A percentile compares a stretch with the other conserved stretches of the same genome.
phyloP scores from a whole-genome alignment of 345 rosid genomes.

The Heritiera littoralis region DNA sequence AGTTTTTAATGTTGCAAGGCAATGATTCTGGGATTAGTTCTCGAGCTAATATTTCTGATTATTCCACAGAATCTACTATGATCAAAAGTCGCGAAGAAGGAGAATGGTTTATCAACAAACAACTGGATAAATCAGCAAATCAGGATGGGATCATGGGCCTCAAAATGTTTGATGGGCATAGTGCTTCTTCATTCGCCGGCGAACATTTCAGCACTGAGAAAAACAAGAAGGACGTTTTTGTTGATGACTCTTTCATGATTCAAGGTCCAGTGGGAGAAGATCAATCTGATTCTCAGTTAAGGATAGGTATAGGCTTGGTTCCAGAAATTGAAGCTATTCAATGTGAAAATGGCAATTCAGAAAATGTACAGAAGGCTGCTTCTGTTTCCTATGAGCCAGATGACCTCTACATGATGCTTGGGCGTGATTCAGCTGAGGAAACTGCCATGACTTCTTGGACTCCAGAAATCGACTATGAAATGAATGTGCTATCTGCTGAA shows the following conservation, averaged over 20 bases:
- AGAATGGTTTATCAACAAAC: slow-evolving; percentile 67
- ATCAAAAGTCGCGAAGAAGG: slow-evolving; percentile 59
- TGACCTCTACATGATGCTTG: slow-evolving; percentile 90
- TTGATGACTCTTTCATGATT: slow-evolving; percentile 91
- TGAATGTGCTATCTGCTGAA: slow-evolving; percentile 44
- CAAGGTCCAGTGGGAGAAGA: slow-evolving; percentile 55
- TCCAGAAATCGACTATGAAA: slow-evolving; percentile 75
- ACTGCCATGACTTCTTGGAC: slow-evolving; percentile 58
- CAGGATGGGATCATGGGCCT: slow-evolving; percentile 41
- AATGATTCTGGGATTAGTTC: slow-evolving; percentile 35
- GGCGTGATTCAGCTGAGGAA: slow-evolving; percentile 59
- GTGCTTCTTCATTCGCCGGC: slow-evolving; percentile 40
- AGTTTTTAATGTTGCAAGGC: slow-evolving; percentile 50
- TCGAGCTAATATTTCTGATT: slow-evolving; percentile 39
- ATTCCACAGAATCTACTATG: slow-evolving; percentile 42
- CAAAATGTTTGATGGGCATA: slow-evolving; percentile 47
- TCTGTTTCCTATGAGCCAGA: slow-evolving; percentile 62
- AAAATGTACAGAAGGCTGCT: slow-evolving; percentile 34
- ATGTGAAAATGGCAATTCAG: slow-evolving; percentile 40
- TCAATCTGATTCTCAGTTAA: slow-evolving; percentile 44
- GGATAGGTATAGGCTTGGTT: slow-evolving; percentile 66
- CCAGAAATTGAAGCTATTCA: slow-evolving; percentile 52
- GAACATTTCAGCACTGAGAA: slow-evolving; percentile 32
- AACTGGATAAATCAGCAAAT: slow-evolving; percentile 36
- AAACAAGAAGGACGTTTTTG: slow-evolving; percentile 50